phyloP scores from a whole-genome alignment of 768 basidiomycete species.

The Lentinus tigrinus region DNA sequence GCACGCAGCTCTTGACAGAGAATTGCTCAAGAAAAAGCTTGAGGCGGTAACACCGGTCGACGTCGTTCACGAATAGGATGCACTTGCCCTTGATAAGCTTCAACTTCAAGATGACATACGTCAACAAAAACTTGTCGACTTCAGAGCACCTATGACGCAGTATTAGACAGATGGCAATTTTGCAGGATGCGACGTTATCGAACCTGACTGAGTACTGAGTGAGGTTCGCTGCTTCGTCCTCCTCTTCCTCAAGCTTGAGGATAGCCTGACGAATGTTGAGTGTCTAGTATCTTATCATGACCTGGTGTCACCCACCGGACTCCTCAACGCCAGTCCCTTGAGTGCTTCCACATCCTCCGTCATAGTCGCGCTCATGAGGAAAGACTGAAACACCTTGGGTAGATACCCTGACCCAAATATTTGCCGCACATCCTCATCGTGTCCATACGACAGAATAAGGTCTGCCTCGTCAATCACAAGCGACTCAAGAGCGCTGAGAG shows the following conservation, averaged over 20 bases:
- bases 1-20: conserved; percentile 91
- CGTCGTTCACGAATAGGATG: conserved; percentile 94
- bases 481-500: conserved; percentile 67
- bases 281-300: background rate
- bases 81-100: conserved; percentile 95
- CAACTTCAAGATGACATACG: conserved; percentile 95
- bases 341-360: conserved; percentile 92
- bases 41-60: conserved; percentile 90
- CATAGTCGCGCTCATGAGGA: conserved; percentile 97
- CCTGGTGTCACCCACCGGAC: conserved; percentile 60
- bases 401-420: conserved; percentile 68
- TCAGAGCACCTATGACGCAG: conserved; percentile 69
- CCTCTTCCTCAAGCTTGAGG: conserved; percentile 83
- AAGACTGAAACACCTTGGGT: conserved; percentile 84
- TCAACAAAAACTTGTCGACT: conserved; percentile 94
- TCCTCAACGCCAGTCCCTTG: conserved; percentile 83
- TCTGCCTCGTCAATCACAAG: conserved; percentile 98
- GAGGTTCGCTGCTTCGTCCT: conserved; percentile 77
- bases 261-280: conserved; percentile 55
- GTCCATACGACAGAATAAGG: conserved; percentile 93
- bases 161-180: background rate
- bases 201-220: conserved; percentile 85
- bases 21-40: conserved; percentile 99
- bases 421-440: conserved; percentile 84
- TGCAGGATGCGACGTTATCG: conserved; percentile 16